Conservation (phyloP, 768 basidiomycete species). For the Termitomyces sp. region DNA sequence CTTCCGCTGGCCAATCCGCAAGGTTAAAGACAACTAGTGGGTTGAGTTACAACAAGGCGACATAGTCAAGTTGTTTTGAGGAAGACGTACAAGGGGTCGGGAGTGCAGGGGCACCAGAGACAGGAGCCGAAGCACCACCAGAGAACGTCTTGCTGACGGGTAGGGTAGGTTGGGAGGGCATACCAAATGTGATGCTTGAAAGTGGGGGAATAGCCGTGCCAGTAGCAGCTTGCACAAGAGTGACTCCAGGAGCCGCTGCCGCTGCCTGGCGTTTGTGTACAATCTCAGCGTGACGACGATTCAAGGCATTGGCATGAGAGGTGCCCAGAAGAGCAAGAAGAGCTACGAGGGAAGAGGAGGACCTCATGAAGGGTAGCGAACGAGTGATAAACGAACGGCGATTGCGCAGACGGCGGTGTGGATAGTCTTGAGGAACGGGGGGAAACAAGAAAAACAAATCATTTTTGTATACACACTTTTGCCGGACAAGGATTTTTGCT, state of each 20-base stretch:
- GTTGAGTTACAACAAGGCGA: neutral
- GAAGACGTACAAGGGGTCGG: conserved; percentile 53
- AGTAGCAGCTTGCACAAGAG: conserved; percentile 43
- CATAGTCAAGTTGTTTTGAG: conserved; percentile 1
- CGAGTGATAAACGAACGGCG: conserved; percentile 7
- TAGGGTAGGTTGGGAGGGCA: conserved; percentile 47
- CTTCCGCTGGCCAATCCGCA: conserved; percentile 57
- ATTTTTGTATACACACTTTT: neutral
- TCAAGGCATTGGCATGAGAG: conserved; percentile 20
- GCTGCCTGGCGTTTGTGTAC: conserved; percentile 34
- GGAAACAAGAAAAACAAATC: conserved; percentile 6
- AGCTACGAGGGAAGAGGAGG: conserved; percentile 4
- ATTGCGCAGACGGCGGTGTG: conserved; percentile 13
- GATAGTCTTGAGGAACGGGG: neutral
- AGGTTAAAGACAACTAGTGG: conserved; percentile 20
- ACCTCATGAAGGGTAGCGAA: conserved; percentile 14
- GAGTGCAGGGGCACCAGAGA: conserved; percentile 59
- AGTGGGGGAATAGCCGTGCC: conserved; percentile 53
- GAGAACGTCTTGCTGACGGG: conserved; percentile 47
- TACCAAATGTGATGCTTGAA: conserved; percentile 53
- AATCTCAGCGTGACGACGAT: conserved; percentile 15
- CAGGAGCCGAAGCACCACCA: conserved; percentile 55
- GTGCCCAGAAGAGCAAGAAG: conserved; percentile 13
- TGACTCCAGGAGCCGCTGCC: conserved; percentile 18
- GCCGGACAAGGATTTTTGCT: neutral